Evolutionary conservation across 169 alveolate genomes (phyloP).

Genomic region (Eimeria maxima): DNA sequence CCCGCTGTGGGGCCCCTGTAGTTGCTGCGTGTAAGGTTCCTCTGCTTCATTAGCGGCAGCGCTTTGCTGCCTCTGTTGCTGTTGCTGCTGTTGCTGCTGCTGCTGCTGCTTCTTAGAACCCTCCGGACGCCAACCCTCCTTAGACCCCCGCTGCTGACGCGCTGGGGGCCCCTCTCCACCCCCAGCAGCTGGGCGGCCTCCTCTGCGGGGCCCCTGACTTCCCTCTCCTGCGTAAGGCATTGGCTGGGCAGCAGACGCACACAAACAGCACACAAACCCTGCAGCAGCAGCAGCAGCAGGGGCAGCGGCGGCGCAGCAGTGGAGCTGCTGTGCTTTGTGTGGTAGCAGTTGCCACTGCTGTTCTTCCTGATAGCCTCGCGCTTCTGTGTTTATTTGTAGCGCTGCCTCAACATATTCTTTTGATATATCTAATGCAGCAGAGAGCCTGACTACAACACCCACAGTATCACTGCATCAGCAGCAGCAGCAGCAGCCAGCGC

Average conservation of each 20-base stretch:
- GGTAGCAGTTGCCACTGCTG: background rate
- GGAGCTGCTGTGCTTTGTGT: background rate
- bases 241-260: constrained; percentile 38
- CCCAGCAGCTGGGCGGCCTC: background rate
- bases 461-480: background rate
- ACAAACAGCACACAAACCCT: constrained; percentile 55
- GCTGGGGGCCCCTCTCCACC: constrained; percentile 31
- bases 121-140: constrained; percentile 48
- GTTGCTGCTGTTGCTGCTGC: constrained; percentile 47
- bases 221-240: constrained; percentile 55
- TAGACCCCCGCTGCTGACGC: constrained; percentile 54
- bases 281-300: background rate
- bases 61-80: constrained; percentile 11
- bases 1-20: constrained; percentile 2
- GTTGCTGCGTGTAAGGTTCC: constrained; percentile 16
- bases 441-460: background rate
- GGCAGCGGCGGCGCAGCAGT: background rate
- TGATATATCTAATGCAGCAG: background rate
- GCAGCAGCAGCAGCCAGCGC: background rate
- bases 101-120: constrained; percentile 69
- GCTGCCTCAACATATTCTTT: background rate
- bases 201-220: constrained; percentile 24
- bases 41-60: constrained; percentile 33
- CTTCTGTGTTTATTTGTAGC: background rate
- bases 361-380: background rate